phyloP scores from a whole-genome alignment of 2,329 filamentous ascomycete species.

The Trichoderma sp. region DNA sequence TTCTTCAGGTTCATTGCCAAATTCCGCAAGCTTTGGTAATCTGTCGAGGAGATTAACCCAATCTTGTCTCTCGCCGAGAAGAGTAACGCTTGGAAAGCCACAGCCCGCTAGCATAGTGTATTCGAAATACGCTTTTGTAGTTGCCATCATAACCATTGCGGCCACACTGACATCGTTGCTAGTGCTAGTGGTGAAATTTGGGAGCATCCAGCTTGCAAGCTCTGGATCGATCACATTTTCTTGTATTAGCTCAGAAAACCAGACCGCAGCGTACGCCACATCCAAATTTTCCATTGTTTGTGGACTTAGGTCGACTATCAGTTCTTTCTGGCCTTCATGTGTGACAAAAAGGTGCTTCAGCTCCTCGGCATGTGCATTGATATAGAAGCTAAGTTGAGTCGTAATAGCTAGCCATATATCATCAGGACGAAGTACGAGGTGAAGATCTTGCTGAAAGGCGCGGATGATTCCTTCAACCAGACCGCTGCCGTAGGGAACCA shows the following conservation, averaged over 20 bases:
- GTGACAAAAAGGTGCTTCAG: conserved; percentile 27
- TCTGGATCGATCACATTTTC: background rate
- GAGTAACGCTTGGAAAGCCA: conserved; percentile 27
- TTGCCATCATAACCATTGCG: conserved; percentile 28
- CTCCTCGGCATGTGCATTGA: conserved; percentile 29
- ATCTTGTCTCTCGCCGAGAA: conserved; percentile 24
- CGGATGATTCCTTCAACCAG: conserved; percentile 10
- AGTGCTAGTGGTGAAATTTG: conserved; percentile 24
- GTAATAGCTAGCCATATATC: conserved; percentile 40
- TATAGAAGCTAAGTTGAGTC: conserved; percentile 33
- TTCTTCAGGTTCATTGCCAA: conserved; percentile 8
- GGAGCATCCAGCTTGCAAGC: conserved; percentile 24
- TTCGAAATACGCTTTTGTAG: conserved; percentile 30
- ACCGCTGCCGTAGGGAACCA: conserved; percentile 10
- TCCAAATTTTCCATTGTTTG: background rate
- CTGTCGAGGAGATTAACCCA: conserved; percentile 27
- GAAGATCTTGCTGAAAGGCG: conserved; percentile 30
- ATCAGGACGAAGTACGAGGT: conserved; percentile 32
- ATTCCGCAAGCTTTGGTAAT: background rate
- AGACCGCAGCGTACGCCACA: background rate
- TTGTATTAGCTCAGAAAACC: background rate
- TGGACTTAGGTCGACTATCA: background rate
- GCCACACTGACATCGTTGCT: conserved; percentile 25
- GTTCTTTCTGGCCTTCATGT: conserved; percentile 20
- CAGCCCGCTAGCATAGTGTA: conserved; percentile 22